These are phyloP conservation scores for Skeletonema grethae DNA, from an alignment of 108 stramenopile species.

Conservation along the genomic window DNA sequence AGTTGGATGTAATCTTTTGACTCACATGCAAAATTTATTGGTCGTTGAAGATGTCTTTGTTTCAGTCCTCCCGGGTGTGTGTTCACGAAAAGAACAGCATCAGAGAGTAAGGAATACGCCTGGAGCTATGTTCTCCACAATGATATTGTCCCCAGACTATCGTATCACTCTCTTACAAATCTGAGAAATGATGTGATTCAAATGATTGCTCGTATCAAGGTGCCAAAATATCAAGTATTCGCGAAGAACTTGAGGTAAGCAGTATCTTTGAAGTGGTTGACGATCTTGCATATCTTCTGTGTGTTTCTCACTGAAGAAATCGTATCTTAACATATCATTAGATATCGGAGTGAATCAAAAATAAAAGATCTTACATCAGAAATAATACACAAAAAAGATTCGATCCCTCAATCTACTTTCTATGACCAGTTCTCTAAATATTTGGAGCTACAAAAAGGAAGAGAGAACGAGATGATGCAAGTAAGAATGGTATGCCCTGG, in stretches of 20 bases:
- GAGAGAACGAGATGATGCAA: constrained; percentile 45
- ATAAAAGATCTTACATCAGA: constrained; percentile 5
- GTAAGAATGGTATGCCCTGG: constrained; percentile 75
- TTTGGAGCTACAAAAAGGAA: constrained; percentile 57
- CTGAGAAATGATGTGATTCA: constrained; percentile 83
- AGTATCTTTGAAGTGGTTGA: constrained; percentile 5
- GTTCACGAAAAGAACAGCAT: constrained; percentile 72
- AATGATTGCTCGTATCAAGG: constrained; percentile 80
- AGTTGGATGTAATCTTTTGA: background rate
- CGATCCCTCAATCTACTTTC: constrained; percentile 22
- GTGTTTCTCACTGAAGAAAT: constrained; percentile 22
- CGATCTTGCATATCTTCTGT: constrained; percentile 6
- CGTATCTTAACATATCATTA: constrained; percentile 3
- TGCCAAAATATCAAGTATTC: constrained; percentile 80
- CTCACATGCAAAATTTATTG: background rate
- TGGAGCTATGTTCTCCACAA: constrained; percentile 68
- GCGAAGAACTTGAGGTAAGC: constrained; percentile 42
- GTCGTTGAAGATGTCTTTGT: constrained; percentile 50
- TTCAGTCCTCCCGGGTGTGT: constrained; percentile 91
- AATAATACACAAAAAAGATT: constrained; percentile 28
- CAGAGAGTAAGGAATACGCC: constrained; percentile 48
- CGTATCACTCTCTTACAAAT: constrained; percentile 65
- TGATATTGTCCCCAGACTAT: constrained; percentile 87
- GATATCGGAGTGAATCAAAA: background rate
- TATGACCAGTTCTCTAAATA: constrained; percentile 20